Evolutionary conservation across 1,139 yeast genomes (phyloP), one percentile per base, ranked within the genome.

Genomic region (Pichia sp.): DNA sequence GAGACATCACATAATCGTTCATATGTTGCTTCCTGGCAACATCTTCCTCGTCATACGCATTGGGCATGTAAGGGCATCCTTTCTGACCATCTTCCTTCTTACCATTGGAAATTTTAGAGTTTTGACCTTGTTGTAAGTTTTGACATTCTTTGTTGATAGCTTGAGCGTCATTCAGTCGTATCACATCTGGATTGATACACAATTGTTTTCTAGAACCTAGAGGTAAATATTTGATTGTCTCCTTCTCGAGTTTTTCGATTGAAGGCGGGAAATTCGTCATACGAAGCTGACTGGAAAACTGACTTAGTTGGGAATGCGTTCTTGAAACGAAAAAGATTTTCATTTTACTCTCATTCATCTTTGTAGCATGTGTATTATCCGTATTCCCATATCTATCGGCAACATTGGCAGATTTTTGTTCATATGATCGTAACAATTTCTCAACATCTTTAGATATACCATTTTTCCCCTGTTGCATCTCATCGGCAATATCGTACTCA

Each of bases 271-370:
- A 81, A 0, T 58, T 44, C 0, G 94, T 76, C 24, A 82, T 53
- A 27, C 66, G 58, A 33, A 88, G 59, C 49, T 91, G 96, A 17
- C 75, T 72, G 0, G 88, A 74, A 53, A 88, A 84, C 51, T 88
- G 98, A 33, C 69, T 69, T 37, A 88, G 62, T 53, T 88, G 98
- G 0, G 96, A 85, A 52, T 88, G 97, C 0, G 98, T 88, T 56
- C 98, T 64, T 1, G 96, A 86, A 0, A 94, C 69, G 52, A 78
- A 87, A 47, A 62, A 73, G 3, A 80, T 68, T 47, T 76, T 76
- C 0, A 66, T 51, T 1, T 73, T 69, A 31, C 72, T 70, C 19
- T 60, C 58, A n/a, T n/a, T n/a, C 2, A 53, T 37, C 11, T 27
- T 19, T 4, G 44, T 41, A 2, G 43, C 23, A 21, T 33, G 8